These are phyloP conservation scores for Sambucus nigra DNA, from an alignment of 129 eudicot species.

Conservation along the genomic window DNA sequence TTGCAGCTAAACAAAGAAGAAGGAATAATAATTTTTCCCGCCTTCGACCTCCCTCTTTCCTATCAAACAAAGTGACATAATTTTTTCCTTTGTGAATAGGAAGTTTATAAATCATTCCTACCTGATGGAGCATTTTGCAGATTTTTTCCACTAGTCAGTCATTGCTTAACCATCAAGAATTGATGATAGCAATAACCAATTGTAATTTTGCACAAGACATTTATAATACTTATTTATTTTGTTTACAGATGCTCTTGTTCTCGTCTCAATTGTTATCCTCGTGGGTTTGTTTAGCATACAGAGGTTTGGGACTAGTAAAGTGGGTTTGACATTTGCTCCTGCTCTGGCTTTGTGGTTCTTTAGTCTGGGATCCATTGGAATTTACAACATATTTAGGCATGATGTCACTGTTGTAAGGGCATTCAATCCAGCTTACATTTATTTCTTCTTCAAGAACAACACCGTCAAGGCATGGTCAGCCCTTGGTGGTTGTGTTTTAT, in stretches of 20 bases:
- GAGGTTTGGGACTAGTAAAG: conserved; percentile 90
- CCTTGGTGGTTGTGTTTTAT: conserved; percentile 97
- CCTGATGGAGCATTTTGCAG: neutral
- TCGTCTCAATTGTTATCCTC: conserved; percentile 64
- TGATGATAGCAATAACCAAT: neutral
- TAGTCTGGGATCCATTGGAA: conserved; percentile 76
- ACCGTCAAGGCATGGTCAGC: conserved; percentile 72
- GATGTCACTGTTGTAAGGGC: conserved; percentile 61
- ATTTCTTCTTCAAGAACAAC: conserved; percentile 69
- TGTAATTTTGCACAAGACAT: neutral
- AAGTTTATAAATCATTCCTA: neutral
- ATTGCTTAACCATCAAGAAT: neutral
- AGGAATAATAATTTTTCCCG: no score
- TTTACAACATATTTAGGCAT: conserved; percentile 58
- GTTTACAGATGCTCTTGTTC: conserved; percentile 68
- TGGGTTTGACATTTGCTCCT: conserved; percentile 85
- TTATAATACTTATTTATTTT: neutral
- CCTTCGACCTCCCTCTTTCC: no score
- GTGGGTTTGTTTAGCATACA: conserved; percentile 80
- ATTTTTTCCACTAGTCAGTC: neutral
- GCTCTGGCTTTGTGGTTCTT: conserved; percentile 93
- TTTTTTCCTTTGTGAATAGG: neutral
- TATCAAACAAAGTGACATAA: no score
- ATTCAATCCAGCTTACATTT: conserved; percentile 71
- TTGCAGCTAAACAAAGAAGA: no score